Evolutionary conservation across 192 early-diverging fungal genomes (phyloP).

Genomic region (Backusella liffmaniae): DNA sequence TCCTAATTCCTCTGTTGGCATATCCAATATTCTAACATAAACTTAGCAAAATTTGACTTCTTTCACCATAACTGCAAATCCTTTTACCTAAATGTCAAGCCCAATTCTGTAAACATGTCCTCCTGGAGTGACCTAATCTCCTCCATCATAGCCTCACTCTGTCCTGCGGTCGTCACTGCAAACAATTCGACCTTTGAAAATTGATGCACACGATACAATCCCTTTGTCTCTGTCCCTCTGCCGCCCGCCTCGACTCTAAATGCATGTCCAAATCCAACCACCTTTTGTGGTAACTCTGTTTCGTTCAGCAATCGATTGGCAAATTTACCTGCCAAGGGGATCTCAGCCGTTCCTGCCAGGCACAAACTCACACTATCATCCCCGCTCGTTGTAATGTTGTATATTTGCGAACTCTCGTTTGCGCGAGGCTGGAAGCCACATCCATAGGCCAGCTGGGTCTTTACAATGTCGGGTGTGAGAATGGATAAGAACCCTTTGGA

Average conservation of each 20-base stretch:
- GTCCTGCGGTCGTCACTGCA: conserved; percentile 58
- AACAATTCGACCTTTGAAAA: conserved; percentile 95
- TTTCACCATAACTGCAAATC: neutral
- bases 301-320: conserved; percentile 56
- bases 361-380: conserved; percentile 47
- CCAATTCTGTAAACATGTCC: conserved; percentile 73
- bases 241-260: conserved; percentile 89
- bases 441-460: conserved; percentile 71
- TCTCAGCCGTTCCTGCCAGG: conserved; percentile 86
- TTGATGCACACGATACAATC: conserved; percentile 90
- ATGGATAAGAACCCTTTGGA: conserved; percentile 71
- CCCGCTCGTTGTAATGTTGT: conserved; percentile 49
- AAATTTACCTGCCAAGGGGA: conserved; percentile 85
- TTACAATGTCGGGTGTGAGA: conserved; percentile 79
- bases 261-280: conserved; percentile 80
- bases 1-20: conserved; percentile 89
- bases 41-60: neutral
- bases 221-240: conserved; percentile 74
- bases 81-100: conserved; percentile 64
- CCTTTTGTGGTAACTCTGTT: conserved; percentile 57
- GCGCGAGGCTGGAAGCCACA: conserved; percentile 86
- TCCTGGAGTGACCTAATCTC: conserved; percentile 74
- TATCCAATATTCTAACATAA: conserved; percentile 69
- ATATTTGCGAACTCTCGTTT: conserved; percentile 79
- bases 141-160: conserved; percentile 65